phyloP scores from a whole-genome alignment of 768 basidiomycete genomes.

The Rhizopogon roseolus region DNA sequence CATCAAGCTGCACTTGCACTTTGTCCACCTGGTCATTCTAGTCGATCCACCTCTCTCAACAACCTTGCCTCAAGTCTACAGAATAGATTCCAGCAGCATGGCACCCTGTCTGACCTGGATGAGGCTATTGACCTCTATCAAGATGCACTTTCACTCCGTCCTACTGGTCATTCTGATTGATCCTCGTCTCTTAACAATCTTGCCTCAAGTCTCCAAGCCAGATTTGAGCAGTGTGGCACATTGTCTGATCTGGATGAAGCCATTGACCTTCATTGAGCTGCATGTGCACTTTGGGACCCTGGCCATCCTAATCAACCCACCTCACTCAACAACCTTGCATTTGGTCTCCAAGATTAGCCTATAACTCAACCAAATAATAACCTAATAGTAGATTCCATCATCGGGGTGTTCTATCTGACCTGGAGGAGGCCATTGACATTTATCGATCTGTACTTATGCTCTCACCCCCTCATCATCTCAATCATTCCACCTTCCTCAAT shows the following conservation, averaged over 20 bases:
- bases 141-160: not conserved
- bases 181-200: conserved; percentile 7
- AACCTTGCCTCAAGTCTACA: not conserved
- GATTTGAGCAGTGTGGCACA: not conserved
- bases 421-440: too few relatives aligned
- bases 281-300: too few relatives aligned
- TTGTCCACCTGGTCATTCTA: not conserved
- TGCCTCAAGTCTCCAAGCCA: not conserved
- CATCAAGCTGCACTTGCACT: not conserved
- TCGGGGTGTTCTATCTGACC: too few relatives aligned
- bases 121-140: not conserved
- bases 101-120: not conserved
- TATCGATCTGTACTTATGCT: too few relatives aligned
- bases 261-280: too few relatives aligned
- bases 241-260: not conserved
- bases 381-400: too few relatives aligned
- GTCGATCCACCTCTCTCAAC: not conserved
- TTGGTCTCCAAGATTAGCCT: too few relatives aligned
- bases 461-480: too few relatives aligned
- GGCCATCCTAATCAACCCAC: too few relatives aligned
- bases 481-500: too few relatives aligned
- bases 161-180: not conserved
- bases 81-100: not conserved
- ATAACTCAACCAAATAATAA: too few relatives aligned
- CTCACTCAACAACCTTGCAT: not conserved